phyloP scores from a whole-genome alignment of 2,329 filamentous ascomycete species.

The Aureobasidium namibiae region DNA sequence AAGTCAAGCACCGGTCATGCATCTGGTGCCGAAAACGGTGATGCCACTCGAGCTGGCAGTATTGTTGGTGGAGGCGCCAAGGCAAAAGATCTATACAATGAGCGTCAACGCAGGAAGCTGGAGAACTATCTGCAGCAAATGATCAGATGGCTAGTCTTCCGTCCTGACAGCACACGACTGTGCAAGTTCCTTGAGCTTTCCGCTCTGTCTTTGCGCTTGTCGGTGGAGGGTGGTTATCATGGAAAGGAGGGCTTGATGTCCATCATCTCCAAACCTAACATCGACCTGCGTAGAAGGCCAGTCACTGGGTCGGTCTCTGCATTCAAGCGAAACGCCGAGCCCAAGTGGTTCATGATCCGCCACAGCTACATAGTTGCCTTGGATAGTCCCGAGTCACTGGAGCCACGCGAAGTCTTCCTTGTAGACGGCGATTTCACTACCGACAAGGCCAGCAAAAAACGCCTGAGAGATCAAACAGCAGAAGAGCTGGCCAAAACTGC shows the following conservation, averaged over 20 bases:
- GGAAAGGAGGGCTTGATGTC: constrained; percentile 93
- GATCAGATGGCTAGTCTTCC: constrained; percentile 94
- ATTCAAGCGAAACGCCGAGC: constrained; percentile 55
- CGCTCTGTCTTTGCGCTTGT: constrained; percentile 83
- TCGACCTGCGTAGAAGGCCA: constrained; percentile 21
- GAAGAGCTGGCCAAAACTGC: constrained; percentile 58
- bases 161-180: constrained; percentile 86
- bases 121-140: constrained; percentile 89
- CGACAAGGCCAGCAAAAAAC: constrained; percentile 56
- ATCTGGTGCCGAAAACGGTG: constrained; percentile 4
- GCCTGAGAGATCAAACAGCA: constrained; percentile 44
- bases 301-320: not conserved
- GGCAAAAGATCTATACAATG: constrained; percentile 54
- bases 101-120: constrained; percentile 74
- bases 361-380: constrained; percentile 97
- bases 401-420: constrained; percentile 97
- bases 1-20: constrained; percentile 44
- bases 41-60: constrained; percentile 26
- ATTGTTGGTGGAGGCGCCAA: constrained; percentile 31
- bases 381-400: constrained; percentile 97
- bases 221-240: constrained; percentile 92
- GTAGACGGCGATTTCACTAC: constrained; percentile 83
- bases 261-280: constrained; percentile 75
- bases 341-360: constrained; percentile 96
- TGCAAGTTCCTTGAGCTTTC: constrained; percentile 96